These are phyloP conservation scores for Cryptococcus hybrid DNA, from an alignment of 1,284 basidiomycete genomes.

Conservation along the genomic window DNA sequence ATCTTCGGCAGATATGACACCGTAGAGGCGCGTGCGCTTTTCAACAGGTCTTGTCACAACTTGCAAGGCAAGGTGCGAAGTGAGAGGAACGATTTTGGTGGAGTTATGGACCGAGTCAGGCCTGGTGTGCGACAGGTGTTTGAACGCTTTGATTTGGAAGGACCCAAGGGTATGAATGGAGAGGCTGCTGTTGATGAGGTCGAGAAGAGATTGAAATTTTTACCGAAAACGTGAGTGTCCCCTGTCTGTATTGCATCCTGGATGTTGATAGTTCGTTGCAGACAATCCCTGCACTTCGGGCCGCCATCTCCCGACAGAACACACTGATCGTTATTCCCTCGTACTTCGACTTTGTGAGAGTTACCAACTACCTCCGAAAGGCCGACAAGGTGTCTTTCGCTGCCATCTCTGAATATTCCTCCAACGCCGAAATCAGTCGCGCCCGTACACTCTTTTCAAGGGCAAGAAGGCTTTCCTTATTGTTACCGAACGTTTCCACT, in stretches of 20 bases:
- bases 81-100: slow-evolving; percentile 59
- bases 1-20: slow-evolving; percentile 86
- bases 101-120: slow-evolving; percentile 64
- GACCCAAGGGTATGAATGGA: slow-evolving; percentile 21
- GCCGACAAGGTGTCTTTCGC: slow-evolving; percentile 67
- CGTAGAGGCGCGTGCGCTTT: slow-evolving; percentile 79
- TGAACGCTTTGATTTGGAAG: slow-evolving; percentile 45
- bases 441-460: slow-evolving; percentile 90
- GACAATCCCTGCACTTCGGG: slow-evolving; percentile 80
- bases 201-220: slow-evolving; percentile 86
- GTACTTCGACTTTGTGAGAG: slow-evolving; percentile 93
- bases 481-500: slow-evolving; percentile 95
- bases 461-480: slow-evolving; percentile 84
- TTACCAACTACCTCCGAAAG: slow-evolving; percentile 83
- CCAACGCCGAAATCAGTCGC: slow-evolving; percentile 87
- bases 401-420: slow-evolving; percentile 90
- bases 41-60: slow-evolving; percentile 69
- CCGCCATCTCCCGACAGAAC: slow-evolving; percentile 84
- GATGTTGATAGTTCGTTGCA: slow-evolving; percentile 33
- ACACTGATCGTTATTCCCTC: slow-evolving; percentile 84
- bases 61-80: slow-evolving; percentile 77
- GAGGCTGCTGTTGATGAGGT: slow-evolving; percentile 71
- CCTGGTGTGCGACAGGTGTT: slow-evolving; percentile 74
- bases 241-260: not conserved
- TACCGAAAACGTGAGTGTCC: slow-evolving; percentile 67